A percentile compares a stretch with the other conserved stretches of the same genome.
Evolutionary conservation across 2,329 filamentous ascomycete genomes (phyloP).

Genomic region (Tolypocladium paradoxum): DNA sequence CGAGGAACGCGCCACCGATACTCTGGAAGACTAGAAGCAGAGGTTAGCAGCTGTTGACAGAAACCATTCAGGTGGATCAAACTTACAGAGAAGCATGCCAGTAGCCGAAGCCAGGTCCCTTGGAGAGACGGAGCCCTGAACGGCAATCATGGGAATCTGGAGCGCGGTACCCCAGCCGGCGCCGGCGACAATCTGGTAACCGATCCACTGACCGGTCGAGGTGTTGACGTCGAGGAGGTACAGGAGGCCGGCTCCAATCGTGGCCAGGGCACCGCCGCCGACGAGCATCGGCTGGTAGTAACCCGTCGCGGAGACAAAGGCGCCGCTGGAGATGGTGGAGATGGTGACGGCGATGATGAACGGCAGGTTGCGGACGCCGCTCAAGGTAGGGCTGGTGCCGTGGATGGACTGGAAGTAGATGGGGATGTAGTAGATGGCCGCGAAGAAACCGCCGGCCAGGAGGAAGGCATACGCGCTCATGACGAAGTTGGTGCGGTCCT

Average conservation of each 20-base stretch:
- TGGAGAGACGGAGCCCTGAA: slow-evolving; percentile 18
- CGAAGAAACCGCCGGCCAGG: slow-evolving; percentile 31
- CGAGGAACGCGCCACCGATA: slow-evolving; percentile 38
- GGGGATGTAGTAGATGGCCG: slow-evolving; percentile 35
- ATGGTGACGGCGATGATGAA: slow-evolving; percentile 16
- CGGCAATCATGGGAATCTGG: background rate
- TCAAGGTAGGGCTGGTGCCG: slow-evolving; percentile 25
- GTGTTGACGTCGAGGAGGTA: background rate
- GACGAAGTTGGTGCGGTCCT: slow-evolving; percentile 25
- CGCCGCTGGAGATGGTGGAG: background rate
- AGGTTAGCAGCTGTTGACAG: slow-evolving; percentile 6
- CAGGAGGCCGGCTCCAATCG: background rate
- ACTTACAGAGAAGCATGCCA: slow-evolving; percentile 33
- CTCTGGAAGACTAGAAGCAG: slow-evolving; percentile 31
- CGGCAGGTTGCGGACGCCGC: slow-evolving; percentile 34
- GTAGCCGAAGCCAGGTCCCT: slow-evolving; percentile 35
- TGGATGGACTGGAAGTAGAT: slow-evolving; percentile 35
- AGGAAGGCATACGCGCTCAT: slow-evolving; percentile 30
- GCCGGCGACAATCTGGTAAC: background rate
- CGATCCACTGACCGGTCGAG: background rate
- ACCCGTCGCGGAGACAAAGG: background rate
- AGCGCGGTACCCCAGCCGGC: background rate
- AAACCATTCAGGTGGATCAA: slow-evolving; percentile 2
- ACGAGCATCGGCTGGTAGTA: slow-evolving; percentile 35
- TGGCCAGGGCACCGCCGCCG: slow-evolving; percentile 17